phyloP scores from a whole-genome alignment of 2,329 filamentous ascomycete species.

The Onygena corvina region DNA sequence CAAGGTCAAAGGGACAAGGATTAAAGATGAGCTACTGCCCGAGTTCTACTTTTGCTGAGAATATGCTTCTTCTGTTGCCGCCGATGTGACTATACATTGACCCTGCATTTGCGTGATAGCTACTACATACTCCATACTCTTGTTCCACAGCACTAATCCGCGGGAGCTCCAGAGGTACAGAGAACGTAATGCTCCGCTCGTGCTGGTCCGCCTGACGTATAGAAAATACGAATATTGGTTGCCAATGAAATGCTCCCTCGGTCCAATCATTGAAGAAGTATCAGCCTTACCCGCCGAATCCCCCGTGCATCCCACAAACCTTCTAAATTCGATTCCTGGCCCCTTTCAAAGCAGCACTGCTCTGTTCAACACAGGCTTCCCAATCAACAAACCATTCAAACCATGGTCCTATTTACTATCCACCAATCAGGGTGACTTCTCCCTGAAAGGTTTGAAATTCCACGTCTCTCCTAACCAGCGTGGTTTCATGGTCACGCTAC shows the following conservation, averaged over 20 bases:
- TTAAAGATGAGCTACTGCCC: too few relatives aligned
- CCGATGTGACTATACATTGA: background rate
- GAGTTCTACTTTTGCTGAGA: too few relatives aligned
- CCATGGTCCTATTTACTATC: background rate
- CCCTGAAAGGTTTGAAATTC: background rate
- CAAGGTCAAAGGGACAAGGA: too few relatives aligned
- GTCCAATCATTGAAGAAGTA: background rate
- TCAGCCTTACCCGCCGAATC: constrained; percentile 7
- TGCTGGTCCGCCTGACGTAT: background rate
- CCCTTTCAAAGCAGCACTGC: background rate
- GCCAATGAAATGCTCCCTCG: background rate
- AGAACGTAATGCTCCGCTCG: background rate
- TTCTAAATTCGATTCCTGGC: background rate
- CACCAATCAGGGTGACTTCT: background rate
- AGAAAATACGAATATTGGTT: background rate
- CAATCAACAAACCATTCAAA: background rate
- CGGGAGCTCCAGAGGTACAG: background rate
- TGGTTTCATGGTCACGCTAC: background rate
- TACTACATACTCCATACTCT: too few relatives aligned
- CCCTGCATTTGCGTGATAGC: background rate
- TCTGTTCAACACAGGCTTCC: background rate
- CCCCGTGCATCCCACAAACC: background rate
- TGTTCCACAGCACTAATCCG: background rate
- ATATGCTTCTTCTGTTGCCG: background rate
- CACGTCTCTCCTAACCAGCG: background rate